Evolutionary conservation across 352 stramenopile species (phyloP).

Genomic region (Globisporangium carolinianum): DNA sequence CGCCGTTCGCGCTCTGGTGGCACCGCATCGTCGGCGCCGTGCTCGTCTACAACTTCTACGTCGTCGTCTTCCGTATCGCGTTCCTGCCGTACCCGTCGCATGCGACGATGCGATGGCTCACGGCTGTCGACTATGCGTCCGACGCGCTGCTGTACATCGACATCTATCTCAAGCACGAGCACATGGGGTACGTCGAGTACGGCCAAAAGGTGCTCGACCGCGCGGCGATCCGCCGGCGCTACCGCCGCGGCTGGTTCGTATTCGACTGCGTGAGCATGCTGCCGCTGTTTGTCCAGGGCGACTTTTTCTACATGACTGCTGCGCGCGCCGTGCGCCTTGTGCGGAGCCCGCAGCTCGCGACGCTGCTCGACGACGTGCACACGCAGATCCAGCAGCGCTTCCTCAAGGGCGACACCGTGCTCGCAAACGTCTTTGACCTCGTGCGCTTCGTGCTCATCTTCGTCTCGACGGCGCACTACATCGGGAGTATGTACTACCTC

Average conservation of each 20-base stretch:
- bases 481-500: conserved; percentile 43
- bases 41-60: conserved; percentile 51
- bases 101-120: conserved; percentile 20
- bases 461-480: conserved; percentile 43
- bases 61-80: conserved; percentile 39
- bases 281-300: conserved; percentile 29
- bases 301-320: conserved; percentile 29
- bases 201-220: conserved; percentile 35
- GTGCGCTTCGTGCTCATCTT: conserved; percentile 57
- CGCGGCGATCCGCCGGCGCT: conserved; percentile 24
- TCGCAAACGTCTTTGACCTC: conserved; percentile 41
- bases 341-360: conserved; percentile 30
- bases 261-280: conserved; percentile 41
- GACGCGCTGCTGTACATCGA: conserved; percentile 33
- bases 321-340: conserved; percentile 35
- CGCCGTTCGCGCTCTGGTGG: conserved; percentile 41
- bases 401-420: conserved; percentile 27
- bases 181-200: conserved; percentile 33
- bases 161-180: conserved; percentile 31
- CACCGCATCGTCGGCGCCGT: conserved; percentile 41
- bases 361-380: conserved; percentile 32
- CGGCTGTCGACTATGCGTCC: conserved; percentile 25
- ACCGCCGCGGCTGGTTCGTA: conserved; percentile 20
- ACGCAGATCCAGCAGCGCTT: conserved; percentile 48
- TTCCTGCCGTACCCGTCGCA: conserved; percentile 28